These are phyloP conservation scores for Coprinopsis strossmayeri DNA, from an alignment of 768 basidiomycete species.

Conservation along the genomic window DNA sequence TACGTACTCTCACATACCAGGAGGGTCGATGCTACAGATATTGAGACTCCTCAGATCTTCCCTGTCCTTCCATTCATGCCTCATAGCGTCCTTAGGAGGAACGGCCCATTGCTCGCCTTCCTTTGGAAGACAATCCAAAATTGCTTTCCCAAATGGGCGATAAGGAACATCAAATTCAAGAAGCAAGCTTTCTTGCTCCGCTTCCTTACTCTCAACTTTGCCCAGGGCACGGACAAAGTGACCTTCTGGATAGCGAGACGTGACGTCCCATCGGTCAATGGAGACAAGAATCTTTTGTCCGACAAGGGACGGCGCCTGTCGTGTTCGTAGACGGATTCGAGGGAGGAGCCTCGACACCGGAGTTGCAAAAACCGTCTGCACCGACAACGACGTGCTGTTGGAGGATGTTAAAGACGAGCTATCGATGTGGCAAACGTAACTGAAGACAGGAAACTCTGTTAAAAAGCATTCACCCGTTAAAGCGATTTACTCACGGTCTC, in stretches of 20 bases:
- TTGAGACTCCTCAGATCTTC: constrained; percentile 81
- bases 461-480: constrained; percentile 6
- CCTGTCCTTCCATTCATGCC: constrained; percentile 66
- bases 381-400: constrained; percentile 70
- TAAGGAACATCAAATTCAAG: constrained; percentile 96
- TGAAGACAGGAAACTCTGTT: constrained; percentile 20
- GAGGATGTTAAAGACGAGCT: constrained; percentile 78
- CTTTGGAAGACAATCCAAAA: constrained; percentile 80
- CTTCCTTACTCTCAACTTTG: constrained; percentile 88
- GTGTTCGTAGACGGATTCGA: constrained; percentile 88
- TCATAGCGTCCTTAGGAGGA: constrained; percentile 54
- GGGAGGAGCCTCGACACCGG: constrained; percentile 90
- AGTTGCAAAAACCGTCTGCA: constrained; percentile 90
- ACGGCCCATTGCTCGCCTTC: constrained; percentile 95
- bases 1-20: constrained; percentile 40
- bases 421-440: constrained; percentile 95
- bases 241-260: constrained; percentile 90
- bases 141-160: constrained; percentile 92
- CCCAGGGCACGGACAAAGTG: constrained; percentile 94
- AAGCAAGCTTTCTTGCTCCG: constrained; percentile 89
- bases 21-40: constrained; percentile 97
- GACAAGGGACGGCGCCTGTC: constrained; percentile 84
- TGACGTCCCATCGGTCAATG: constrained; percentile 87
- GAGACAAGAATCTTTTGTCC: constrained; percentile 95
- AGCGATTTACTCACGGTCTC: constrained; percentile 65